These are phyloP conservation scores for Spiraea crenata DNA, from an alignment of 331 rosid genomes.

Conservation along the genomic window DNA sequence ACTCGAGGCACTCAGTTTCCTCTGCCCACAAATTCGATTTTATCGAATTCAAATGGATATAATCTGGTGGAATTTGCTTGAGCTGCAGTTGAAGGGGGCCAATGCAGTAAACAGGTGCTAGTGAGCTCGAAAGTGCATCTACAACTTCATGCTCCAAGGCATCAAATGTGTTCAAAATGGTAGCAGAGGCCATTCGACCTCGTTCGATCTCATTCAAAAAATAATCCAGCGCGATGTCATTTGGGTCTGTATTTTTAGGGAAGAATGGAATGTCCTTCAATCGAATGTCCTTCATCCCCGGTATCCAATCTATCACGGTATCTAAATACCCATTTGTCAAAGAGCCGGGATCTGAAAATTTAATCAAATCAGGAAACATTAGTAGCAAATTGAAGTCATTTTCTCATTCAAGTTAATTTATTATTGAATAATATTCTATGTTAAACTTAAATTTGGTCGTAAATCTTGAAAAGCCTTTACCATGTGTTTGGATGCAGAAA, in stretches of 20 bases:
- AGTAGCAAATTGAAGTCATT: neutral
- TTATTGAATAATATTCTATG: too few species aligned
- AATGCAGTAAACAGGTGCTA: constrained; percentile 16
- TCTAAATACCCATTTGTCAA: constrained; percentile 30
- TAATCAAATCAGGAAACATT: neutral
- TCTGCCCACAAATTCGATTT: constrained; percentile 33
- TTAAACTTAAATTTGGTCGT: too few species aligned
- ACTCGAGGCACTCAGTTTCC: constrained; percentile 15
- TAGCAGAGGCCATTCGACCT: constrained; percentile 5
- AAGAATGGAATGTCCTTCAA: constrained; percentile 35
- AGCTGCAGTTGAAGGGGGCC: constrained; percentile 23
- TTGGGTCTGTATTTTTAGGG: constrained; percentile 28
- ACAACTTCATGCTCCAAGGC: constrained; percentile 20
- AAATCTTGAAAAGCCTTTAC: too few species aligned
- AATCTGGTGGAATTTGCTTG: neutral
- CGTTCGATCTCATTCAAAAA: neutral
- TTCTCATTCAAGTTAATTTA: too few species aligned
- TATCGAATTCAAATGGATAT: neutral
- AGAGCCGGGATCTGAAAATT: constrained; percentile 21
- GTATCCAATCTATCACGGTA: constrained; percentile 37
- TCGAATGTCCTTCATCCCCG: constrained; percentile 29
- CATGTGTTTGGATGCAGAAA: too few species aligned
- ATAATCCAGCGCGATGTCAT: constrained; percentile 18
- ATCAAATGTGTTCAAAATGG: constrained; percentile 22
- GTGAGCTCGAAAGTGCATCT: constrained; percentile 5